Evolutionary conservation across 2,329 filamentous ascomycete species (phyloP), one percentile per base, ranked within the genome.

Genomic region (Calonectria multiphialidica): DNA sequence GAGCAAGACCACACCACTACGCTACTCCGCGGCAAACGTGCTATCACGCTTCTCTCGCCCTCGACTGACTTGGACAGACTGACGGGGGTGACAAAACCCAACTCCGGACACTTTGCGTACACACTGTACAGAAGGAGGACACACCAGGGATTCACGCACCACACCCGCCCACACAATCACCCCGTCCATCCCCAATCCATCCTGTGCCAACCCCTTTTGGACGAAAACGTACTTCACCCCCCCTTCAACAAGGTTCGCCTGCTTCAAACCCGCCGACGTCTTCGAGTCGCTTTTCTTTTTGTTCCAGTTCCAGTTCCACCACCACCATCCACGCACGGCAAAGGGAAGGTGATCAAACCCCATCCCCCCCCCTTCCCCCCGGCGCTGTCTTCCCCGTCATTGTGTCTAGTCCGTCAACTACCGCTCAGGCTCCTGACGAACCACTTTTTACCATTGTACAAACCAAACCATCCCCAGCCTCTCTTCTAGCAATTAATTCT

Each of bases 191-290:
- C 75, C 68, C 68, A 74, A 78, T 78, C 62, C 69, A 72, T 69
- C 69, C 74, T 75, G 69, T 65, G 62, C 70, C 72, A 77, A 77
- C 75, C 75, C 78, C 78, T 77, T 79, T 79, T 68, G 72, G 74
- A 72, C 71, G 57, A 68, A 65, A 59, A 47, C 62, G 50, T 59
- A 53, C 67, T 70, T 57, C 47, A 70, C 47, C 68, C 67, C 33
- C 62, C 68, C 71, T 66, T 65, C 72, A 59, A 40, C 71, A 72
- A 62, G 64, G 55, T 74, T 75, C 37, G 62, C 40, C 33, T 59
- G 53, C 53, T 23, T 67, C 71, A 63, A 72, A 53, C 66, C 57
- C 62, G 53, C 53, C 66, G 53, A 73, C 66, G 73, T 66, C 67
- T 73, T 75, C 40, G 72, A 74, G 75, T 71, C 49, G 71, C 28